Conservation (phyloP, 192 early-diverging fungal species). For the Dissophora globulifera region DNA sequence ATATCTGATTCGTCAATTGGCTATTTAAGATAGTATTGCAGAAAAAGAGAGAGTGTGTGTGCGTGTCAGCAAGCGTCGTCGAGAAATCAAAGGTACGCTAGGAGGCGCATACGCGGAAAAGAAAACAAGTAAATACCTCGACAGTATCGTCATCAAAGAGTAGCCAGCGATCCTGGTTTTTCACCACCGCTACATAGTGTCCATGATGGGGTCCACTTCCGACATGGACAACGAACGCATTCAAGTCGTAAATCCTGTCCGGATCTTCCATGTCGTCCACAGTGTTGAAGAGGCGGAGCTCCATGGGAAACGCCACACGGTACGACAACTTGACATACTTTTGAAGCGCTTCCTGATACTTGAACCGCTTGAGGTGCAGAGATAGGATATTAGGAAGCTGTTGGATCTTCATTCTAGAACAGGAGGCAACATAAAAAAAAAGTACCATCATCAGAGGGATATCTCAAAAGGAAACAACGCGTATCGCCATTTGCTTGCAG, state of each 20-base stretch:
- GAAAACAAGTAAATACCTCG: slow-evolving; percentile 60
- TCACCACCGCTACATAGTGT: slow-evolving; percentile 95
- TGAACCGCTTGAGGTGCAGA: slow-evolving; percentile 97
- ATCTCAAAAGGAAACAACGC: neutral
- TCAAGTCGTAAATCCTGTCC: slow-evolving; percentile 88
- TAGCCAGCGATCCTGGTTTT: slow-evolving; percentile 88
- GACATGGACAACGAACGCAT: slow-evolving; percentile 93
- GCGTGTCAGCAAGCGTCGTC: too few species aligned
- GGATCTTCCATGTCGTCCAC: slow-evolving; percentile 90
- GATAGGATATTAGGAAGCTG: slow-evolving; percentile 93
- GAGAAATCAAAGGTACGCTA: too few species aligned
- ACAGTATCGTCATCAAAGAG: slow-evolving; percentile 97
- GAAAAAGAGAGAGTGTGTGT: too few species aligned
- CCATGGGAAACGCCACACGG: slow-evolving; percentile 93
- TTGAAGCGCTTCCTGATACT: slow-evolving; percentile 93
- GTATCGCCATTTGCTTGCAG: too few species aligned
- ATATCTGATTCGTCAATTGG: slow-evolving; percentile 81
- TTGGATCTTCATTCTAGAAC: slow-evolving; percentile 92
- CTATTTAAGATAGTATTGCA: slow-evolving; percentile 27
- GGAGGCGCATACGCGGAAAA: neutral
- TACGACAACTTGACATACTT: slow-evolving; percentile 95
- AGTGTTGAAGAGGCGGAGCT: slow-evolving; percentile 95
- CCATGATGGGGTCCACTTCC: slow-evolving; percentile 97
- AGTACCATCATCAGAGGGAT: neutral
- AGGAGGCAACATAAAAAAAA: neutral